Base-by-base conservation (phyloP, 169 alveolate species). In the Plasmodium relictum region DNA sequence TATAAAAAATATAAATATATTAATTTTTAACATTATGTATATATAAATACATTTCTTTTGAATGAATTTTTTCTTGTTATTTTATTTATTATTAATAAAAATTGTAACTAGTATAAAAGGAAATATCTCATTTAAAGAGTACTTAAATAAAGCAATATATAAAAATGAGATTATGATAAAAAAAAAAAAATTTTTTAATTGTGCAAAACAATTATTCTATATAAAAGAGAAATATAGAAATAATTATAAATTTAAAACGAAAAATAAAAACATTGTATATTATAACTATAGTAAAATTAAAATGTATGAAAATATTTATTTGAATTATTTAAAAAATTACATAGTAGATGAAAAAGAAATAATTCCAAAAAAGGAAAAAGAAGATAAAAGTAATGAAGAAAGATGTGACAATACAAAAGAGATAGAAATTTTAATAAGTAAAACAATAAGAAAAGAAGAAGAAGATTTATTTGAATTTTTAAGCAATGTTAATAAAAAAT, bases 391-490 rank as follows among this genome's bases (percentile, higher is more conserved):
- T 14, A 39, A 70, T 16, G 52, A 41, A 10, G 26, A 24, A 0
- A 18, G 39, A 50, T 2, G 7, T 24, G 44, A 54, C 18, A 63
- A 58, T 16, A 63, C 6, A 6, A 31, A 58, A 14, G 66, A 83
- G 16, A 68, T 83, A 18, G 83, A 83, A 52, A 71, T 16, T n/a
- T 7, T 83, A 6, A 83, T 83, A 24, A 44, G 24, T 7, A 44
- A 66, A 18, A 69, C 31, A 0, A 66, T 83, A 22, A 52, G 73
- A 44, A 68, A 66, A 18, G 72, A 69, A 68, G 91, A 83, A 83
- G 41, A 68, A 39, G 72, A 83, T 7, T 22, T 83, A 66, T 83
- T 83, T 61, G 73, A 69, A 1, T 83, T 83, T 71, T 62, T 83
- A 6, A 61, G 20, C 2, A 83, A 41, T 44, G 83, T 83, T 3